These are phyloP conservation scores for Alternaria conjuncta DNA, from an alignment of 2,329 filamentous ascomycete genomes.

Conservation along the genomic window DNA sequence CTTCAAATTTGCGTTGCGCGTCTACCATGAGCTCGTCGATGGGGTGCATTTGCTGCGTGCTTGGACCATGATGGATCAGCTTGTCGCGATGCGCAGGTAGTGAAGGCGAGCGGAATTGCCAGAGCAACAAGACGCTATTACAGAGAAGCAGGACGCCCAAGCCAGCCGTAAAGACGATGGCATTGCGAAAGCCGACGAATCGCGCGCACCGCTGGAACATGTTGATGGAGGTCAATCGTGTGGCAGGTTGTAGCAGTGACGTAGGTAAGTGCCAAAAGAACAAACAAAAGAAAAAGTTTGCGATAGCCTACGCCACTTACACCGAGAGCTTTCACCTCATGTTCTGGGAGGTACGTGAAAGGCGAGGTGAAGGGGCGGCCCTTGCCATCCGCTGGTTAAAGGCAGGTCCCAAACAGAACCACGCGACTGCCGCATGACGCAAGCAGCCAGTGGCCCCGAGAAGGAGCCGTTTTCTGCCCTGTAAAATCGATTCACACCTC, in stretches of 20 bases:
- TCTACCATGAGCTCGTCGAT: conserved; percentile 48
- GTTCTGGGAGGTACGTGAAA: neutral
- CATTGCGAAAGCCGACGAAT: conserved; percentile 47
- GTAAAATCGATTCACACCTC: neutral
- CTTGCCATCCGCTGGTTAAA: neutral
- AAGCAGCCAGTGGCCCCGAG: neutral
- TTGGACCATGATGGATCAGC: neutral
- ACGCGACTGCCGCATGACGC: neutral
- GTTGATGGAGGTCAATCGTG: neutral
- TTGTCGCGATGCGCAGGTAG: neutral
- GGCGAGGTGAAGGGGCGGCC: neutral
- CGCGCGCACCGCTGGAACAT: conserved; percentile 1
- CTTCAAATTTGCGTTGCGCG: conserved; percentile 41
- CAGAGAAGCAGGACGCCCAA: conserved; percentile 72
- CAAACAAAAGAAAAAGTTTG: neutral
- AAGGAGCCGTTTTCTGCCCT: neutral
- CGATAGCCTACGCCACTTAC: neutral
- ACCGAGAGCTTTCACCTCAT: neutral
- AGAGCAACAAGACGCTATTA: conserved; percentile 44
- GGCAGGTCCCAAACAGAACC: neutral
- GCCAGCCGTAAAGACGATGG: conserved; percentile 60
- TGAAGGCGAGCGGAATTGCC: conserved; percentile 3
- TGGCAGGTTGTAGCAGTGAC: neutral
- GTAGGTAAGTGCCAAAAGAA: neutral
- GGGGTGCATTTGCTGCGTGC: conserved; percentile 34